Base-by-base conservation (phyloP, 208 protist genomes). In the Crithidia bombi region DNA sequence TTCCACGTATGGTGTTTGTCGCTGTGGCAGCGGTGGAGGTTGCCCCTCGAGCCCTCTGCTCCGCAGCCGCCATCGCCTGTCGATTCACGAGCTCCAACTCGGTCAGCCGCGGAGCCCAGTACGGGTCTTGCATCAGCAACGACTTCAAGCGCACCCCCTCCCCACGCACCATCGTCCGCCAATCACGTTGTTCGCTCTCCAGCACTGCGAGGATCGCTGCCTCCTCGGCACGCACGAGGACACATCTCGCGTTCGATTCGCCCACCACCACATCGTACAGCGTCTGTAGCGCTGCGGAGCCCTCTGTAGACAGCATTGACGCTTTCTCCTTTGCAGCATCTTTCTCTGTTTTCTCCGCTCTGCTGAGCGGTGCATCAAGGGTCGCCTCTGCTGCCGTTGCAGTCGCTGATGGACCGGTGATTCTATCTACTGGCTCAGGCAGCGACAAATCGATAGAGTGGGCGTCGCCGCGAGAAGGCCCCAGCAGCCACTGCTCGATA, bases 71-170 rank as follows among this genome's bases (percentile, higher is more conserved):
- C 30, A 72, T 44, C 10, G 65, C 73, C 17, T 44, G 23, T 33
- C 43, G 32, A 51, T 73, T 71, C 38, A 73, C 44, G 23, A 46
- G 39, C 49, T 73, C 73, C 65, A 79, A 30, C 65, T 65, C 51
- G 25, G 65, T 66, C 15, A 70, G 52, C 14, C 57, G 57, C 65
- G 58, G 59, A 7, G 58, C 59, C 73, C 73, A 79, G 73, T 68
- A 79, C 30, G 65, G 58, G 36, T 79, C 73, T 10, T 79, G 51
- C 58, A 63, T 38, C 35, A 79, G 59, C 56, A 79, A 25, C 30
- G 63, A 66, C 50, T 65, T 25, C 21, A 71, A 44, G 35, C 59
- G 59, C 43, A 69, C 73, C 7, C 73, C 58, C 21, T 73, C 73
- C 2, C 59, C 73, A 6, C 54, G 63, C 72, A 78, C 47, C 44